Evolutionary conservation across 176 grass and related monocot genomes (phyloP).

Genomic region (Eleusine indica): DNA sequence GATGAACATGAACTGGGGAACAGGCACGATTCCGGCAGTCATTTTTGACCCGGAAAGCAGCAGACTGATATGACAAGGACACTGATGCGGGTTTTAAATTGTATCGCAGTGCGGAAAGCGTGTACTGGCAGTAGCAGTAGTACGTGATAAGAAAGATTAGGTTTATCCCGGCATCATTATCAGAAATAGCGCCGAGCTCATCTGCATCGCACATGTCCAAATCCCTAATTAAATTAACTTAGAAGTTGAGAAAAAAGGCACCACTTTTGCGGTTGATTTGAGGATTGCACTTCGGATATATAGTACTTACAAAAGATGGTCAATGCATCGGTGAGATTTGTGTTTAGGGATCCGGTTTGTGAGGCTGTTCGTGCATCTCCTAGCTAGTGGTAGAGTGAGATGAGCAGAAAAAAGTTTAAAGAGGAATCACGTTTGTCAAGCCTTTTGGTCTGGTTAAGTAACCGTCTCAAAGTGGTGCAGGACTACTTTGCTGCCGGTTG

Average conservation of each 20-base stretch:
- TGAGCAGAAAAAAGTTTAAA: background rate
- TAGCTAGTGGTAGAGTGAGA: background rate
- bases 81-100: background rate
- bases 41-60: background rate
- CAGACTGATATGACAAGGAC: background rate
- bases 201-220: conserved; percentile 31
- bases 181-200: conserved; percentile 3
- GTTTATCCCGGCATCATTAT: background rate
- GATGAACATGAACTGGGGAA: background rate
- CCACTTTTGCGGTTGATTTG: background rate
- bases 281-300: background rate
- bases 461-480: background rate
- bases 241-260: background rate
- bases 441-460: background rate
- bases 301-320: too few species aligned
- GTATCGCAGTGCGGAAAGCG: background rate
- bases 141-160: background rate
- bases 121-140: background rate
- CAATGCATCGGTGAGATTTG: too few species aligned
- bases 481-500: background rate
- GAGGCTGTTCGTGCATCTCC: background rate
- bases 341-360: too few species aligned
- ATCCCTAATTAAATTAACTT: conserved; percentile 4
- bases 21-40: background rate
- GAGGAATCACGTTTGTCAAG: background rate